phyloP scores from a whole-genome alignment of 2,329 filamentous ascomycete species.

The Colletotrichum karsti region DNA sequence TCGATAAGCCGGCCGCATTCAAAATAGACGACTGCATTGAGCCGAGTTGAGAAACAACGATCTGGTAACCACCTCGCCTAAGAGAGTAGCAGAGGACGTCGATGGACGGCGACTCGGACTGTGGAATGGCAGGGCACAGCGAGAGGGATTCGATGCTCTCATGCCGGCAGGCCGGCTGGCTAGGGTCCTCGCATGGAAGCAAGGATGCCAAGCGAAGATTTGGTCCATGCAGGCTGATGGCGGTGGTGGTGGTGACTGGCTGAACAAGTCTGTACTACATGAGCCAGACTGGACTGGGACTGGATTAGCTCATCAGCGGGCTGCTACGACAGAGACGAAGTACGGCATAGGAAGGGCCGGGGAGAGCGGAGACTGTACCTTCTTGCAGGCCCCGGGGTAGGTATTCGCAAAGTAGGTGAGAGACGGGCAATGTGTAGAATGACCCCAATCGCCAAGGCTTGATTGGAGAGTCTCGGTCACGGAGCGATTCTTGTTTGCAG shows the following conservation, averaged over 20 bases:
- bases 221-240: neutral
- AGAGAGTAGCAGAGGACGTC: neutral
- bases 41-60: neutral
- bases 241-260: neutral
- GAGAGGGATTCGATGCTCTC: neutral
- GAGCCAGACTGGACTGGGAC: neutral
- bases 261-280: constrained; percentile 7
- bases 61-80: neutral
- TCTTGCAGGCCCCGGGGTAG: neutral
- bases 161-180: neutral
- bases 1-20: neutral
- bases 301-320: constrained; percentile 12
- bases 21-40: neutral
- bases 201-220: neutral
- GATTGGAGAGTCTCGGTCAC: neutral
- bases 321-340: neutral
- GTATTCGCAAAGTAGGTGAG: neutral
- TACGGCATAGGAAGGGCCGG: neutral
- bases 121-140: neutral
- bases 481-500: neutral
- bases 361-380: neutral
- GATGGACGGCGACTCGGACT: neutral
- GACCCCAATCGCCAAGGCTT: constrained; percentile 7
- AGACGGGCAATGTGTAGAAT: neutral
- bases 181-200: neutral